Conservation (phyloP, 805 yeast species). For the Saccharomycopsis vini region DNA sequence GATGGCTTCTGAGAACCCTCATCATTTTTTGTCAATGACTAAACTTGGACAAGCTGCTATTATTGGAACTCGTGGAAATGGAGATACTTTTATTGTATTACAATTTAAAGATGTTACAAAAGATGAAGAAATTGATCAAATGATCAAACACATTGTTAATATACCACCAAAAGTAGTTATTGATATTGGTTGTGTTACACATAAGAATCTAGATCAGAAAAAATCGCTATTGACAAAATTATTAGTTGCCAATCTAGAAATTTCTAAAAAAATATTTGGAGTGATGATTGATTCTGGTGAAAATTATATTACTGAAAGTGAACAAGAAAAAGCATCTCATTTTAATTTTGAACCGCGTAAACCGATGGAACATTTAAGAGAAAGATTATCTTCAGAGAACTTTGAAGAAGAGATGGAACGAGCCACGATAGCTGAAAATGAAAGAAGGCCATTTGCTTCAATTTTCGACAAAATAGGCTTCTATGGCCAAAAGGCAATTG, state of each 20-base stretch:
- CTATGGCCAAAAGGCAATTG: background rate
- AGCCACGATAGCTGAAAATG: slow-evolving; percentile 2
- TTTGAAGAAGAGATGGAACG: background rate
- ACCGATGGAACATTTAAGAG: background rate
- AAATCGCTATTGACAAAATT: background rate
- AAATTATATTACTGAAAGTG: background rate
- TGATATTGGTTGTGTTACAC: background rate
- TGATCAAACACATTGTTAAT: background rate
- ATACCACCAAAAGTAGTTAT: background rate
- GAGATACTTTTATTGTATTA: slow-evolving; percentile 39
- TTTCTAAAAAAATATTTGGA: background rate
- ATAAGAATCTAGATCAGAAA: background rate
- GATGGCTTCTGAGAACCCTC: slow-evolving; percentile 34
- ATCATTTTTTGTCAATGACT: slow-evolving; percentile 40
- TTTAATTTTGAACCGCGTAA: background rate
- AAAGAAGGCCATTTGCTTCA: background rate
- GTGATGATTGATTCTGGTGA: slow-evolving; percentile 5
- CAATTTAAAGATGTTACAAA: slow-evolving; percentile 18
- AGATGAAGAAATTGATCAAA: background rate
- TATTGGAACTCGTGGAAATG: slow-evolving; percentile 41
- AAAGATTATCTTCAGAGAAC: background rate
- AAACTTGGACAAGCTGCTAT: slow-evolving; percentile 41
- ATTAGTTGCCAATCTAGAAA: background rate
- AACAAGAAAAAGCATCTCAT: background rate
- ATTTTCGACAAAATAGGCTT: background rate